These are phyloP conservation scores for Neostapfia colusana DNA, from an alignment of 176 grass and related monocot species.

Conservation along the genomic window DNA sequence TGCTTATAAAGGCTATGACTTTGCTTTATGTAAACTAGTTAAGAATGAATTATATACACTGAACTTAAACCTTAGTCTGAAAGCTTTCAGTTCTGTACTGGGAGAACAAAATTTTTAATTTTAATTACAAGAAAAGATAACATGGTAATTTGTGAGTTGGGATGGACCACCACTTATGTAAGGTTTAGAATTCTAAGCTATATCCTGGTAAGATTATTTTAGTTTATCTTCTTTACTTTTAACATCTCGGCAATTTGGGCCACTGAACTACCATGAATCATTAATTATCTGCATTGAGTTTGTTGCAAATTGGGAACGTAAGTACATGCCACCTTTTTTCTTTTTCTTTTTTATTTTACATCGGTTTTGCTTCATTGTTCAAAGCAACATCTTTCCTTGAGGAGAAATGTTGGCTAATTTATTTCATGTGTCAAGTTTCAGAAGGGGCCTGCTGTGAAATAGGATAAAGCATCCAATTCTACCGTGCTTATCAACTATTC, in stretches of 20 bases:
- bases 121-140: slow-evolving; percentile 5
- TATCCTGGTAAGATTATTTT: neutral
- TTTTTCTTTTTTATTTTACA: too few relatives aligned
- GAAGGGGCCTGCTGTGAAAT: neutral
- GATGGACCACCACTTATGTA: neutral
- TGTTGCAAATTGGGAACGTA: neutral
- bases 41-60: too few relatives aligned
- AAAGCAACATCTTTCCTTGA: neutral
- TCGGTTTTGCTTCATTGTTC: neutral
- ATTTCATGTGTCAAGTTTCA: neutral
- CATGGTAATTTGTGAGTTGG: neutral
- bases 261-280: too few relatives aligned
- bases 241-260: neutral
- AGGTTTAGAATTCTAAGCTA: neutral
- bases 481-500: too few relatives aligned
- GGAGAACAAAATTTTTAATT: neutral
- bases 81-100: too few relatives aligned
- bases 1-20: too few relatives aligned
- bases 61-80: too few relatives aligned
- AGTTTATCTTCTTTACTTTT: neutral
- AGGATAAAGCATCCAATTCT: neutral
- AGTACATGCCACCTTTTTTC: neutral
- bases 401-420: neutral
- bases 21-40: too few relatives aligned
- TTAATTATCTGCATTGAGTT: neutral